Evolutionary conservation across 139 green algal genomes (phyloP).

Genomic region (Chlamydomonas incerta): DNA sequence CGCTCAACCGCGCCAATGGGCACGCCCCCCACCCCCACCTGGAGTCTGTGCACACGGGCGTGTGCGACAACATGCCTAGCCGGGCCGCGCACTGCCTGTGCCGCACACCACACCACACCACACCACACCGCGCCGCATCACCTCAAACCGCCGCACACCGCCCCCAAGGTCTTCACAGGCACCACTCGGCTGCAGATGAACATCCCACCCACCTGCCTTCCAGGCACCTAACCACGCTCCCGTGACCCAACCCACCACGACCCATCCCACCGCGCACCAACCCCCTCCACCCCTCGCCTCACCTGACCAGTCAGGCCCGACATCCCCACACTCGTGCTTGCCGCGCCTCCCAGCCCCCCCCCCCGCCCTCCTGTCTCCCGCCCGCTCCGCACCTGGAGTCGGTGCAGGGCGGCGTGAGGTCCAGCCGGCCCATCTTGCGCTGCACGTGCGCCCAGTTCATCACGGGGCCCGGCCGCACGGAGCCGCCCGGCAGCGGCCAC

Average conservation of each 20-base stretch:
- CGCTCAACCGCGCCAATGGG: too few relatives aligned
- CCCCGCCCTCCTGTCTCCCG: background rate
- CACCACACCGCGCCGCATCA: background rate
- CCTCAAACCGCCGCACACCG: too few relatives aligned
- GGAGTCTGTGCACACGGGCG: conserved; percentile 55
- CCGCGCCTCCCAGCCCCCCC: background rate
- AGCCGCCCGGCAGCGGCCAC: conserved; percentile 66
- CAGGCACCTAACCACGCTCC: too few relatives aligned
- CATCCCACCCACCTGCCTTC: too few relatives aligned
- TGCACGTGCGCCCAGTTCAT: conserved; percentile 55
- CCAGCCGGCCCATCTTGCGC: conserved; percentile 34
- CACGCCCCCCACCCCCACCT: conserved; percentile 43
- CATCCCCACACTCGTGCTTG: too few relatives aligned
- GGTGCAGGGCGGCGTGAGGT: conserved; percentile 67
- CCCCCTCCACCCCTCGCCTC: too few relatives aligned
- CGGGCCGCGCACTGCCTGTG: background rate
- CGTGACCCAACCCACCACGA: too few relatives aligned
- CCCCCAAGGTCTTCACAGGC: too few relatives aligned
- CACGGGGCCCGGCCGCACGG: conserved; percentile 41
- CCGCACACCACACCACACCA: background rate
- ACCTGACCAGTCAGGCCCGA: too few relatives aligned
- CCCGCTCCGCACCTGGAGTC: conserved; percentile 45
- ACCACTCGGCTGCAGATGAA: too few relatives aligned
- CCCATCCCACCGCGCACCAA: too few relatives aligned
- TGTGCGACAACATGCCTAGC: conserved; percentile 17